Percentiles rank a stretch among this genome's conserved stretches.
Conservation (phyloP, 192 early-diverging fungal genomes). For the Linnemannia elongata region DNA sequence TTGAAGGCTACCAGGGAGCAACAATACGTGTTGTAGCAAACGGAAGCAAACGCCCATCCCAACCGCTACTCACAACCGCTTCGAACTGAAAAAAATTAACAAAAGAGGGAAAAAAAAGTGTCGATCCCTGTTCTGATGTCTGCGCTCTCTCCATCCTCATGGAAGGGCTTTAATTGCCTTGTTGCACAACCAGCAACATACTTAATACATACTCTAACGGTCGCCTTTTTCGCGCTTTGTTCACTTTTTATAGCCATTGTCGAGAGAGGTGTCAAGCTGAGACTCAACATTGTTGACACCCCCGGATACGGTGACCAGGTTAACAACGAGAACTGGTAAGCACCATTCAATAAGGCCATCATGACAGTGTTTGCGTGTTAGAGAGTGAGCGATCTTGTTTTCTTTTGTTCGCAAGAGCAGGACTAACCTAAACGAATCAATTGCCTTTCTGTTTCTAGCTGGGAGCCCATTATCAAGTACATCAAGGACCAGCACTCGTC, state of each 20-base stretch:
- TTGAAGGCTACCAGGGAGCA: not conserved
- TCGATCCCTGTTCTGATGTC: not conserved
- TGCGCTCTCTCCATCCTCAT: not conserved
- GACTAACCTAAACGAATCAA: slow-evolving; percentile 4
- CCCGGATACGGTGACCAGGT: slow-evolving; percentile 99
- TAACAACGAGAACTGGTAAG: slow-evolving; percentile 97
- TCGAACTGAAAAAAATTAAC: not conserved
- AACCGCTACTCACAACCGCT: too few relatives aligned
- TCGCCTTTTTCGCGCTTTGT: not conserved
- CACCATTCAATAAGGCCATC: not conserved
- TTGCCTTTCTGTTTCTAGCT: slow-evolving; percentile 61
- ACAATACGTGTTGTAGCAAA: not conserved
- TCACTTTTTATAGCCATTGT: slow-evolving; percentile 79
- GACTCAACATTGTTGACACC: slow-evolving; percentile 97
- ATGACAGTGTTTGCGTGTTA: not conserved
- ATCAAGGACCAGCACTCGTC: slow-evolving; percentile 98
- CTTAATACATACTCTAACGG: not conserved
- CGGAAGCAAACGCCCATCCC: not conserved
- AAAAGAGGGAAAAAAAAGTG: too few relatives aligned
- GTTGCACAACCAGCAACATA: not conserved
- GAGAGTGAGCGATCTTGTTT: not conserved
- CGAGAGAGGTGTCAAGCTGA: slow-evolving; percentile 94
- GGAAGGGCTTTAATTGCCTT: not conserved
- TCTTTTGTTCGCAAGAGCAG: not conserved
- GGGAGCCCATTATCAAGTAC: slow-evolving; percentile 98